Evolutionary conservation across 495 filamentous ascomycete species (phyloP), one percentile per base, ranked within the genome.

Genomic region (Xylona heveae): DNA sequence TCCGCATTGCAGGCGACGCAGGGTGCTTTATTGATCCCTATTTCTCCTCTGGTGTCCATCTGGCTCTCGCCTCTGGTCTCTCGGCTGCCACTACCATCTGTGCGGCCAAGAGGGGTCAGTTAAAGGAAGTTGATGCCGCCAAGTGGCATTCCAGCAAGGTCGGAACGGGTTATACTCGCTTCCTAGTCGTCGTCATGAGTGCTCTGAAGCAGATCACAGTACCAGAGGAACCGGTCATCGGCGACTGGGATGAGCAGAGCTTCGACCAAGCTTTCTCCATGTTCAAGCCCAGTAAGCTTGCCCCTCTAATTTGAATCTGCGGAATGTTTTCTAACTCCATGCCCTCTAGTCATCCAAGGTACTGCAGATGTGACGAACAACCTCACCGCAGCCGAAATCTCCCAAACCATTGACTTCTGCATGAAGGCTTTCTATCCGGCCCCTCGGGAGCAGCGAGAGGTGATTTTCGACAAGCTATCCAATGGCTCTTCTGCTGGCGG

Each of bases 111-210:
- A 39, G 38, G 9, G 61, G 58, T 5, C 39, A 64, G 16, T 47
- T 39, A 26, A 41, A 43, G 12, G 59, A 66, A 39, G 4, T 30
- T 0, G 36, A 25, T 8, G 63, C 61, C 0, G 52, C 47, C 1
- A 34, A 45, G 10, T 66, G 61, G 62, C 61, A 66, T 40, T 43
- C 49, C 2, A 53, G 45, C 14, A 59, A 58, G 36, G 42, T 57
- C 0, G 33, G 48, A 1, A 57, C 62, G 25, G 47, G 52, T 13
- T 68, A 65, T 31, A 60, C 57, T 1, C 53, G 61, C 7, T 68
- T 68, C 46, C 33, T 64, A 19, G 32, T 68, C 1, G 48, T 63
- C 1, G 55, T 66, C 1, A 29, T 51, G 26, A 61, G 50, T 31
- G 49, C 55, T 1, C 38, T 49, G 3, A 53, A 52, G 40, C 63